Conservation (phyloP, 139 green algal genomes). For the Closterium sp. region DNA sequence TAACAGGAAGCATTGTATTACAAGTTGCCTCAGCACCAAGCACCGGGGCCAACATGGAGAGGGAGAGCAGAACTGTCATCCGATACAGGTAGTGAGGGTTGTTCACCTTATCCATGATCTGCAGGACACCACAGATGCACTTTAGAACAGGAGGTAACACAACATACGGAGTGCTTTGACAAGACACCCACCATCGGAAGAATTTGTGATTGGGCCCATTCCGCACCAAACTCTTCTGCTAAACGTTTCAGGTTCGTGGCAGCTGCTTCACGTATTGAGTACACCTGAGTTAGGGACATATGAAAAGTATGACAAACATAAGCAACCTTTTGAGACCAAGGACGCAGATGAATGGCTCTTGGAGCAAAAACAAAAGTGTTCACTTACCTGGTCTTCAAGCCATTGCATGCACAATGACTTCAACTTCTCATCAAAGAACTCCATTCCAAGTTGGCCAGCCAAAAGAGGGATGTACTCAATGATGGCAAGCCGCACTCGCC, state of each 20-base stretch:
- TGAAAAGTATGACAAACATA: background rate
- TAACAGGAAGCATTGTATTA: conserved; percentile 80
- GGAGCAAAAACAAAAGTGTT: background rate
- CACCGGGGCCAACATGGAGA: conserved; percentile 75
- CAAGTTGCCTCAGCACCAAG: conserved; percentile 81
- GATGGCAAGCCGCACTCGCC: conserved; percentile 96
- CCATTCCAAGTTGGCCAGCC: conserved; percentile 80
- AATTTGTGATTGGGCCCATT: conserved; percentile 88
- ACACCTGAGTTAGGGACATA: conserved; percentile 55
- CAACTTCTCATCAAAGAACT: conserved; percentile 80
- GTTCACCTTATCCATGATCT: conserved; percentile 61
- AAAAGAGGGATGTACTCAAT: conserved; percentile 98
- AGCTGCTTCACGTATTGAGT: conserved; percentile 86
- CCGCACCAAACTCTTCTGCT: conserved; percentile 86
- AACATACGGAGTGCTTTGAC: background rate
- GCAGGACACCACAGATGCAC: background rate
- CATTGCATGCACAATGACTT: conserved; percentile 91
- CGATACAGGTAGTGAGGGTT: conserved; percentile 94
- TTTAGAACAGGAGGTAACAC: background rate
- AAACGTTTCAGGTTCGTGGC: conserved; percentile 84
- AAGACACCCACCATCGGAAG: conserved; percentile 63
- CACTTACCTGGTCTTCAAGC: conserved; percentile 78
- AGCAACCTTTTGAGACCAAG: background rate
- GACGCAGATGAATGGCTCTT: background rate
- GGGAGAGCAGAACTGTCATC: conserved; percentile 84